Percentiles rank a stretch among this genome's conserved stretches.
phyloP scores from a whole-genome alignment of 2,329 filamentous ascomycete genomes.

The Colletotrichum lini region DNA sequence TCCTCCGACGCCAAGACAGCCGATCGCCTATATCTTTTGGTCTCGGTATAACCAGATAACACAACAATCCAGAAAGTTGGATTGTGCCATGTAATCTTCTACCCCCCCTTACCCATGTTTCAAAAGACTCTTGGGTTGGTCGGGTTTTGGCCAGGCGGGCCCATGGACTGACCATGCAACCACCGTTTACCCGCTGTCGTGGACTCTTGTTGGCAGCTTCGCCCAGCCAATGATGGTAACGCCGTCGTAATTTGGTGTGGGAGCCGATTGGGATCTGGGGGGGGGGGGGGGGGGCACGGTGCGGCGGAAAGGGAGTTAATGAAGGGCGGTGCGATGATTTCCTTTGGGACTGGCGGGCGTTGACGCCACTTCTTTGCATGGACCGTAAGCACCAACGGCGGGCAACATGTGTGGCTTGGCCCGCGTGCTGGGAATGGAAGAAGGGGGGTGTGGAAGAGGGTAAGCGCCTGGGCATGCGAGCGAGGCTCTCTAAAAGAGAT shows the following conservation, averaged over 20 bases:
- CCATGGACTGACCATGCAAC: not conserved
- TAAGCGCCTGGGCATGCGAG: not conserved
- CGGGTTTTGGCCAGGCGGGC: not conserved
- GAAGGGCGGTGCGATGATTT: not conserved
- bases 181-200: no score
- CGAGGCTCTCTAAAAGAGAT: not conserved
- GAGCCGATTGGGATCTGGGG: not conserved
- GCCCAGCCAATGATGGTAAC: not conserved
- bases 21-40: not conserved
- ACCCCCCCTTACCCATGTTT: no score
- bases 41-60: not conserved
- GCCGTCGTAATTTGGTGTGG: not conserved
- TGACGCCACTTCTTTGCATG: not conserved
- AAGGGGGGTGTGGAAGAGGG: no score
- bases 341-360: not conserved
- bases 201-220: not conserved
- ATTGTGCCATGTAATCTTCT: no score
- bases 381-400: conserved; percentile 1
- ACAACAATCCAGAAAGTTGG: not conserved
- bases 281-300: no score
- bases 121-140: no score
- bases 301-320: not conserved
- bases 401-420: not conserved
- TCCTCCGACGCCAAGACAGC: not conserved
- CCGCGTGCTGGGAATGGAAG: not conserved